Base-by-base conservation (phyloP, 495 filamentous ascomycete species). In the Hyaloscypha hepaticicola region DNA sequence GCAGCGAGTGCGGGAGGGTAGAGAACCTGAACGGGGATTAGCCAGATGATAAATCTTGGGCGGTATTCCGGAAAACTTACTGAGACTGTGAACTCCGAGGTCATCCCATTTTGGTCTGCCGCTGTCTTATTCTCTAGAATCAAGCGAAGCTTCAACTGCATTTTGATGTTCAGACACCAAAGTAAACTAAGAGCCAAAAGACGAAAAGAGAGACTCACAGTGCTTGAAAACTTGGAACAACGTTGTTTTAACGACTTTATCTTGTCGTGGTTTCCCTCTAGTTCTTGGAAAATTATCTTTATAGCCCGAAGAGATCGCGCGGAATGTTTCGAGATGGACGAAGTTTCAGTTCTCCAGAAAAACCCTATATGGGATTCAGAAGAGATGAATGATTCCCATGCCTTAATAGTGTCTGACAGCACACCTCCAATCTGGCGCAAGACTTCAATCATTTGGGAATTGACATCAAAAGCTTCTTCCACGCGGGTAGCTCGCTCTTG, bases 81-180 rank as follows among this genome's bases (percentile, higher is more conserved):
- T 3, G 41, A 5, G 1, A 61, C 22, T 3, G 3, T 61, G n/a
- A 61, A 22, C 41, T 61, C 58, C 22, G 41, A 50, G 58, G 12
- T 52, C 4, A 8, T 19, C 25, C 58, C 58, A 31, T 33, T 61
- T 12, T 61, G 3, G 48, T 9, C 58, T 7, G 38, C 41, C 14
- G 58, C 58, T 29, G 4, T 41, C 45, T 61, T 61, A 22, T 1
- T 22, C 33, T 61, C 45, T 26, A 61, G 58, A 28, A 4, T 28
- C 14, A 61, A 51, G 27, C n/a, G 58, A 61, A 61, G 58, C 25
- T 61, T n/a, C 58, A 61, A 52, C 58, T 61, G 33, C 22, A 31
- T 61, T 21, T 11, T 12, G 14, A 22, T 3, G 31, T 14, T 61
- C 22, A 61, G 45, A 28, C n/a, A 22, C 45, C 4, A 7, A 26